Evolutionary conservation across 768 basidiomycete genomes (phyloP).

Genomic region (Boletus pseudo-olivaceus): DNA sequence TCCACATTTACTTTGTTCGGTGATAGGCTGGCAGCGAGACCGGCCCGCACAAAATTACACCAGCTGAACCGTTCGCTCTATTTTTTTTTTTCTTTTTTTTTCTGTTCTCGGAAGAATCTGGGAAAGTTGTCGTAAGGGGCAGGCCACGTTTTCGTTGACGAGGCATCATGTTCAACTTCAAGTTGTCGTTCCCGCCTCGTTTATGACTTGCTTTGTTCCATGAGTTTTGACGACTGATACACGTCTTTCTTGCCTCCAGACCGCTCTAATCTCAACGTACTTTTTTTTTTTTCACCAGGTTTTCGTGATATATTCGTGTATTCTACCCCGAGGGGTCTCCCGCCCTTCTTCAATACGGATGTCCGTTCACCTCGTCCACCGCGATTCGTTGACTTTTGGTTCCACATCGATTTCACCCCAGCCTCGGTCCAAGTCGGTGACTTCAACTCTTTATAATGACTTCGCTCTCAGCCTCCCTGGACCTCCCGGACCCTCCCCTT

Average conservation of each 20-base stretch:
- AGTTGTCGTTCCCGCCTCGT: slow-evolving; percentile 19
- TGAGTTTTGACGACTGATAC: slow-evolving; percentile 29
- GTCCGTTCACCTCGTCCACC: slow-evolving; percentile 22
- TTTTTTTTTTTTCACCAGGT: slow-evolving; percentile 5
- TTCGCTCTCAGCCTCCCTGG: not conserved
- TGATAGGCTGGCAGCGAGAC: too few relatives aligned
- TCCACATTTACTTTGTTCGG: not conserved
- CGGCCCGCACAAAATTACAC: too few relatives aligned
- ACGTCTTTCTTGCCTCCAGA: slow-evolving; percentile 16
- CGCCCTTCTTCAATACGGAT: slow-evolving; percentile 11
- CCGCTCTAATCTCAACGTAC: slow-evolving; percentile 2
- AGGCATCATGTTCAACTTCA: slow-evolving; percentile 24
- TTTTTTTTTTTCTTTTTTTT: not conserved
- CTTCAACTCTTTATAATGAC: slow-evolving; percentile 23
- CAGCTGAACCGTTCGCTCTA: too few relatives aligned
- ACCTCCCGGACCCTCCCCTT: not conserved
- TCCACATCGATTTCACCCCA: slow-evolving; percentile 16
- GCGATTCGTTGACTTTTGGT: slow-evolving; percentile 13
- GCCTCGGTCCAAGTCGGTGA: slow-evolving; percentile 9
- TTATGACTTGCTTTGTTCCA: slow-evolving; percentile 28
- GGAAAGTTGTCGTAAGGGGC: slow-evolving; percentile 26
- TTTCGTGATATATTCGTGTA: slow-evolving; percentile 16
- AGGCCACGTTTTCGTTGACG: slow-evolving; percentile 26
- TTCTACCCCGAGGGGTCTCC: slow-evolving; percentile 5
- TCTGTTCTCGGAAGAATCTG: not conserved